These are phyloP conservation scores for Fusarium acutatum DNA, from an alignment of 2,329 filamentous ascomycete genomes.

Conservation along the genomic window DNA sequence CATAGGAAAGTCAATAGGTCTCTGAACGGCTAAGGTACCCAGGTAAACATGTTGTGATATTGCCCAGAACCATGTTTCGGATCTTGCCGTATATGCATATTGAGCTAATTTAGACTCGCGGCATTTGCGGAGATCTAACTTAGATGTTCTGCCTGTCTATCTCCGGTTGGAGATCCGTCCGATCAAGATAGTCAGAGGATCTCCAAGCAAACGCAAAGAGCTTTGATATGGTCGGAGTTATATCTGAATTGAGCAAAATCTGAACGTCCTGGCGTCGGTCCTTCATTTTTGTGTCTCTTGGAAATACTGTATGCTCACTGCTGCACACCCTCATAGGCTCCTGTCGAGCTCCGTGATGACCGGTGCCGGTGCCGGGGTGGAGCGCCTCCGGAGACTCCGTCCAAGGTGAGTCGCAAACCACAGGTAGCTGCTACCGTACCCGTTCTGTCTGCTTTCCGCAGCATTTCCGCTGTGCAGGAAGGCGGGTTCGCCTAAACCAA, in stretches of 20 bases:
- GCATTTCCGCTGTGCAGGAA: slow-evolving; percentile 1
- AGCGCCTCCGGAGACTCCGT: slow-evolving; percentile 14
- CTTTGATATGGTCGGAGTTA: background rate
- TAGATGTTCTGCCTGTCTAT: background rate
- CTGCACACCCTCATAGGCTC: background rate
- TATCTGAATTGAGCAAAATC: background rate
- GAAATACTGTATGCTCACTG: background rate
- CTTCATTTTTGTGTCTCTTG: background rate
- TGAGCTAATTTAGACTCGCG: background rate
- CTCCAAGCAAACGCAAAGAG: background rate
- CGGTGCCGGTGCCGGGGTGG: slow-evolving; percentile 12
- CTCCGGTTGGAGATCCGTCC: background rate
- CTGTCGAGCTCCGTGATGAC: background rate
- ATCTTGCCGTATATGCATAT: background rate
- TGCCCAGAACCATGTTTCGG: background rate
- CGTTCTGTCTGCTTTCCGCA: background rate
- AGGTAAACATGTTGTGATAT: background rate
- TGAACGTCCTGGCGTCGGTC: too few relatives aligned
- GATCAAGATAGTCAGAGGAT: background rate
- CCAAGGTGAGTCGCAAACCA: background rate
- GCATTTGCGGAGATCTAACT: background rate
- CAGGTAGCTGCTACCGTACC: slow-evolving; percentile 1
- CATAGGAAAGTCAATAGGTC: background rate
- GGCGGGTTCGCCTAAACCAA: slow-evolving; percentile 21
- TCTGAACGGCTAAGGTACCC: background rate